Evolutionary conservation across 805 yeast genomes (phyloP).

Genomic region (Ogataea ramenticola): DNA sequence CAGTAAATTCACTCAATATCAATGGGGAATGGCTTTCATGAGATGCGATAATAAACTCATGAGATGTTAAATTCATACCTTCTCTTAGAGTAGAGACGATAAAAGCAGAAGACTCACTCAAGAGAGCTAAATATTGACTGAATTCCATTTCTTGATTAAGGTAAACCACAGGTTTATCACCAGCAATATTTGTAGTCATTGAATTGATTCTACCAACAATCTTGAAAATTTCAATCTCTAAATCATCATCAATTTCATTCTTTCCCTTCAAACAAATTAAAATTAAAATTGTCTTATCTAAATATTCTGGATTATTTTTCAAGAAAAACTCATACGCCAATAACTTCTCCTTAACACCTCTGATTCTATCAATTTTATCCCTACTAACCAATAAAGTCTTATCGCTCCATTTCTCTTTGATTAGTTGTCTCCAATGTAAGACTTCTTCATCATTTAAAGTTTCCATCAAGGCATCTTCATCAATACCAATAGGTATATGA

Average conservation of each 20-base stretch:
- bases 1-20: slow-evolving; percentile 87
- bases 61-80: slow-evolving; percentile 95
- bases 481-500: slow-evolving; percentile 73
- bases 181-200: slow-evolving; percentile 61
- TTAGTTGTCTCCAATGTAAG: slow-evolving; percentile 55
- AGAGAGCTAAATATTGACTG: slow-evolving; percentile 81
- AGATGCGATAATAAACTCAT: slow-evolving; percentile 81
- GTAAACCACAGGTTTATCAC: slow-evolving; percentile 76
- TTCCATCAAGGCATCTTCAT: slow-evolving; percentile 47
- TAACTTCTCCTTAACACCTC: slow-evolving; percentile 85
- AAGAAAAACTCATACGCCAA: slow-evolving; percentile 81
- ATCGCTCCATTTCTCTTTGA: slow-evolving; percentile 71
- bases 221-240: slow-evolving; percentile 66
- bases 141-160: slow-evolving; percentile 85
- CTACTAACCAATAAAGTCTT: slow-evolving; percentile 74
- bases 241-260: slow-evolving; percentile 41
- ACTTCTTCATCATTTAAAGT: slow-evolving; percentile 42
- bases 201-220: slow-evolving; percentile 85
- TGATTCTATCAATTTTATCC: slow-evolving; percentile 79
- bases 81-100: slow-evolving; percentile 90
- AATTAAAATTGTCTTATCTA: slow-evolving; percentile 65
- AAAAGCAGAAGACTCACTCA: slow-evolving; percentile 80
- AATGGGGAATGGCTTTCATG: slow-evolving; percentile 69
- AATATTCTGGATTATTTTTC: slow-evolving; percentile 60
- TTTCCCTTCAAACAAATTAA: slow-evolving; percentile 69